A percentile compares a stretch with the other conserved stretches of the same genome.
phyloP scores from a whole-genome alignment of 1,139 yeast genomes.

The Nakaseomyces delphensis region DNA sequence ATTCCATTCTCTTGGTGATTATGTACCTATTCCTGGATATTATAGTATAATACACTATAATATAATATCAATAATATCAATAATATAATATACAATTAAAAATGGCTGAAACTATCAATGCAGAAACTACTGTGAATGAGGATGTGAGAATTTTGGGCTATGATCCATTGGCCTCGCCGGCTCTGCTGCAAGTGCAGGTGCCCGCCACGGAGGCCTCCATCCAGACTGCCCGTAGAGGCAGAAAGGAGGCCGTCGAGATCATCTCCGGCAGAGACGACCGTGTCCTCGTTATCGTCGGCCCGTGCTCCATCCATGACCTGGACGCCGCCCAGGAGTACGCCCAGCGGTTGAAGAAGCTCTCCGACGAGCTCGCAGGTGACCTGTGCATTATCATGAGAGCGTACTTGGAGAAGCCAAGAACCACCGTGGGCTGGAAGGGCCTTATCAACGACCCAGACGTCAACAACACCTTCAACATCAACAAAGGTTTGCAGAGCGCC shows the following conservation, averaged over 20 bases:
- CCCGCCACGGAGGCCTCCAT: constrained; percentile 55
- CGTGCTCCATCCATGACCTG: constrained; percentile 93
- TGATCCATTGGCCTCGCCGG: constrained; percentile 88
- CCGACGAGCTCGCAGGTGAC: constrained; percentile 65
- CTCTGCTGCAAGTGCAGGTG: constrained; percentile 68
- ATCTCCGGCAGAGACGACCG: constrained; percentile 71
- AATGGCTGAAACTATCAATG: not conserved
- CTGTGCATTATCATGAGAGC: constrained; percentile 91
- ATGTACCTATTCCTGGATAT: too few relatives aligned
- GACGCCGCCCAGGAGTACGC: constrained; percentile 87
- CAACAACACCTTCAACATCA: constrained; percentile 85
- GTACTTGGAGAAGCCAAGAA: constrained; percentile 94
- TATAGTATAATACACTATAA: too few relatives aligned
- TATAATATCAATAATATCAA: too few relatives aligned
- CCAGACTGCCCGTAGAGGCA: constrained; percentile 65
- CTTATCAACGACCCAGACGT: constrained; percentile 94
- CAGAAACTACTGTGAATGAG: constrained; percentile 36
- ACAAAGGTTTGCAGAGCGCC: constrained; percentile 84
- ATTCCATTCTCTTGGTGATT: too few relatives aligned
- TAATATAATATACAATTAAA: not conserved
- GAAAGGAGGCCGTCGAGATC: constrained; percentile 66
- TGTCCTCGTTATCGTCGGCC: constrained; percentile 78
- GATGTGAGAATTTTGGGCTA: constrained; percentile 84
- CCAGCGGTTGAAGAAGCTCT: constrained; percentile 50
- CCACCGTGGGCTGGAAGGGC: constrained; percentile 99